These are phyloP conservation scores for Trametes cingulata DNA, from an alignment of 768 basidiomycete genomes.

Conservation along the genomic window DNA sequence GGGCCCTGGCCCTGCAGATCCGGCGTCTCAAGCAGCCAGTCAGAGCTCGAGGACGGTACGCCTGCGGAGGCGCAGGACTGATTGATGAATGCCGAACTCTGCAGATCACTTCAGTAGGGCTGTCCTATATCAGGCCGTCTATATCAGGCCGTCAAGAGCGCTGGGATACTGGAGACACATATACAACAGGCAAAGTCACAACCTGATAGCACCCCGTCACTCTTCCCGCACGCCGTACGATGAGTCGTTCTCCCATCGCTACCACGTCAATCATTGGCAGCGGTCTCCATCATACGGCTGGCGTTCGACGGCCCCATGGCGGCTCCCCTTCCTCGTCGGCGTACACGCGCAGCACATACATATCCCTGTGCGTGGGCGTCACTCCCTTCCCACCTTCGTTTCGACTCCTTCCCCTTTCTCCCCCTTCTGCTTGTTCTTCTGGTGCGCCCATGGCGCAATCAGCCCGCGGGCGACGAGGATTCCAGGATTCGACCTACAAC, in stretches of 20 bases:
- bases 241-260: slow-evolving; percentile 20
- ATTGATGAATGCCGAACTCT: slow-evolving; percentile 13
- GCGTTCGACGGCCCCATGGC: slow-evolving; percentile 19
- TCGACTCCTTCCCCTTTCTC: slow-evolving; percentile 11
- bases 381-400: slow-evolving; percentile 8
- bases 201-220: slow-evolving; percentile 18
- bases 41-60: slow-evolving; percentile 1
- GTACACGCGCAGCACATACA: slow-evolving; percentile 10
- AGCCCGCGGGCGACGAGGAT: slow-evolving; percentile 24
- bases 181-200: slow-evolving; percentile 17
- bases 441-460: slow-evolving; percentile 26
- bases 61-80: not conserved
- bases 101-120: slow-evolving; percentile 21
- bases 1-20: slow-evolving; percentile 15
- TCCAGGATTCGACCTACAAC: slow-evolving; percentile 27
- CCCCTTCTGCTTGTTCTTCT: slow-evolving; percentile 8
- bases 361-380: slow-evolving; percentile 4
- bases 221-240: slow-evolving; percentile 13
- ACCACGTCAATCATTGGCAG: slow-evolving; percentile 22
- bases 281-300: slow-evolving; percentile 15
- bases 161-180: slow-evolving; percentile 10
- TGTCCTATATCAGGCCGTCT: slow-evolving; percentile 12
- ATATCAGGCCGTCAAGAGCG: slow-evolving; percentile 4
- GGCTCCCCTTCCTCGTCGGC: not conserved
- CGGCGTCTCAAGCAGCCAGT: not conserved